phyloP scores from a whole-genome alignment of 2,329 filamentous ascomycete species.

The Aspergillus aculeatus region DNA sequence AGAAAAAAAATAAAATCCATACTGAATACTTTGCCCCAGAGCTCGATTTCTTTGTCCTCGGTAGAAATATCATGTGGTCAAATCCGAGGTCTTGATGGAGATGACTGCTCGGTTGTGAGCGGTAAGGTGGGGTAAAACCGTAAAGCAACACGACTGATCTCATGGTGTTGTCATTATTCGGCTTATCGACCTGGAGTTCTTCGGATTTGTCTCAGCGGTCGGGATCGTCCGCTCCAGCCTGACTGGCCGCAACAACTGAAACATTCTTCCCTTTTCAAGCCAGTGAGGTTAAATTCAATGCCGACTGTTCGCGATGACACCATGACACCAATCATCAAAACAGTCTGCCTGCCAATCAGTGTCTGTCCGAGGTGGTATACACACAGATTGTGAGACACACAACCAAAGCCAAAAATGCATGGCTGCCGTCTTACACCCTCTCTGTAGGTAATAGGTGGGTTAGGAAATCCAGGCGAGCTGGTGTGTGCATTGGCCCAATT shows the following conservation, averaged over 20 bases:
- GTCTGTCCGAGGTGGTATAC: background rate
- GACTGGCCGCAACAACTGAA: background rate
- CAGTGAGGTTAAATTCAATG: background rate
- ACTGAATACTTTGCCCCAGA: too few relatives aligned
- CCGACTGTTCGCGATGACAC: background rate
- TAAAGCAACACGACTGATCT: background rate
- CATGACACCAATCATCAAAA: background rate
- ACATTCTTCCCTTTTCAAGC: background rate
- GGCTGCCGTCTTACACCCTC: too few relatives aligned
- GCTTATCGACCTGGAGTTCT: background rate
- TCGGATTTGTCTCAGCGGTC: background rate
- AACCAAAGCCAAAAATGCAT: background rate
- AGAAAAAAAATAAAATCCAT: too few relatives aligned
- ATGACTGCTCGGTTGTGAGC: too few relatives aligned
- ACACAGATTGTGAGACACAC: background rate
- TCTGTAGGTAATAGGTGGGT: too few relatives aligned
- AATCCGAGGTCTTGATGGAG: too few relatives aligned
- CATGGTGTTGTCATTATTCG: constrained; percentile 4
- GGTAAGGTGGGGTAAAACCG: background rate
- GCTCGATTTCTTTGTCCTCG: too few relatives aligned
- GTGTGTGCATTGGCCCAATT: background rate
- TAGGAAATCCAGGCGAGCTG: background rate
- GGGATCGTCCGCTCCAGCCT: background rate
- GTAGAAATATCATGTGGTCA: too few relatives aligned
- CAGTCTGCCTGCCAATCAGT: background rate